These are phyloP conservation scores for Skeletonema costatum DNA, from an alignment of 108 stramenopile genomes.

Conservation along the genomic window DNA sequence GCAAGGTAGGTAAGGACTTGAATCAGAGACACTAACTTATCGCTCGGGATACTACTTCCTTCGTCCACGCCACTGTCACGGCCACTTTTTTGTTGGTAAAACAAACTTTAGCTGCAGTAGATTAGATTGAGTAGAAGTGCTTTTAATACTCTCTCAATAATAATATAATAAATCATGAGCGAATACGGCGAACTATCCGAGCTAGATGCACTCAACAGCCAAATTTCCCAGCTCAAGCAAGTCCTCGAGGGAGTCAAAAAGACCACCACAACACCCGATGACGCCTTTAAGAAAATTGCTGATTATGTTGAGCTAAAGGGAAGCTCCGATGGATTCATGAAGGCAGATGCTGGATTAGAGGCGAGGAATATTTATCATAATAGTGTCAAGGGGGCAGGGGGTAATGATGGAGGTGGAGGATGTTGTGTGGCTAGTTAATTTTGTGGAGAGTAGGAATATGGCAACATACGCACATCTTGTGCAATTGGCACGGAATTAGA, in stretches of 20 bases:
- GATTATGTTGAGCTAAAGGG: conserved; percentile 7
- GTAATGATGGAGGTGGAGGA: conserved; percentile 17
- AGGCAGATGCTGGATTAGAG: conserved; percentile 4
- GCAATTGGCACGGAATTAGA: too few relatives aligned
- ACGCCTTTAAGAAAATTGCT: conserved; percentile 10
- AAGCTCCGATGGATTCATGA: conserved; percentile 19
- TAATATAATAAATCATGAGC: conserved; percentile 5
- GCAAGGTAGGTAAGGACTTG: too few relatives aligned
- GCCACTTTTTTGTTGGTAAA: too few relatives aligned
- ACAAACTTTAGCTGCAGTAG: too few relatives aligned
- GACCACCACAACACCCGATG: conserved; percentile 11
- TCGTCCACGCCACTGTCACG: too few relatives aligned
- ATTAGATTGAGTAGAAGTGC: too few relatives aligned
- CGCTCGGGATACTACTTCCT: too few relatives aligned
- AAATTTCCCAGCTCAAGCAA: conserved; percentile 23
- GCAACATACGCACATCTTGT: neutral
- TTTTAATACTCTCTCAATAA: neutral
- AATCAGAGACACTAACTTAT: too few relatives aligned
- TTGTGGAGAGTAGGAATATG: neutral
- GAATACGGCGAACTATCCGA: conserved; percentile 15
- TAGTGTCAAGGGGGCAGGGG: conserved; percentile 9
- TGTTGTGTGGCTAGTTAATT: conserved; percentile 15
- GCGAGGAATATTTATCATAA: conserved; percentile 21
- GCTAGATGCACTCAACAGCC: conserved; percentile 11
- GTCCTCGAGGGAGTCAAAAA: conserved; percentile 10